These are phyloP conservation scores for Afroboletus lepidellus DNA, from an alignment of 1,284 basidiomycete species.

Conservation along the genomic window DNA sequence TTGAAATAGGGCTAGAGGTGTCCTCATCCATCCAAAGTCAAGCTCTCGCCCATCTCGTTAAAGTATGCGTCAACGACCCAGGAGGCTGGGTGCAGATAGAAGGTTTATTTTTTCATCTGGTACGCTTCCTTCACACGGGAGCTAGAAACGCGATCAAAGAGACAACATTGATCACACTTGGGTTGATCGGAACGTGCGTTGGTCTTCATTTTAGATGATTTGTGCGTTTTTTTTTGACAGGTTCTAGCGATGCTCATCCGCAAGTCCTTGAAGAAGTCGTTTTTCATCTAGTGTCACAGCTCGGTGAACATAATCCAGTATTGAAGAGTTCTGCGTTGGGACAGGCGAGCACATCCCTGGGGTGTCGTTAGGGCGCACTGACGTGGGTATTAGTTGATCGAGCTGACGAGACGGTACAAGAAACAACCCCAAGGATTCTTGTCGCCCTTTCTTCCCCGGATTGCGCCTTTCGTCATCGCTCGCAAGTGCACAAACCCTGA, in stretches of 20 bases:
- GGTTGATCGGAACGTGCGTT: constrained; percentile 62
- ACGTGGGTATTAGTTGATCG: constrained; percentile 50
- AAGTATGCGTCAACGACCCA: constrained; percentile 35
- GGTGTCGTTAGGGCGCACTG: constrained; percentile 4
- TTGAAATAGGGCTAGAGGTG: not conserved
- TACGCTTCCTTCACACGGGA: constrained; percentile 43
- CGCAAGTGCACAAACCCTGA: constrained; percentile 59
- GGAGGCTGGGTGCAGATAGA: constrained; percentile 39
- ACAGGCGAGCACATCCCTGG: constrained; percentile 41
- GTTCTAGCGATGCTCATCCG: constrained; percentile 45
- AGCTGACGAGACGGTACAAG: constrained; percentile 54
- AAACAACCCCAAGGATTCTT: constrained; percentile 72
- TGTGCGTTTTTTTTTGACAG: constrained; percentile 1
- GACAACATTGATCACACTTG: constrained; percentile 58
- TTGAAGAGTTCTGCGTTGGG: constrained; percentile 68
- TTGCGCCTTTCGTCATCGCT: constrained; percentile 67
- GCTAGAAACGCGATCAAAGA: constrained; percentile 52
- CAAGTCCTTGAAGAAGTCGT: constrained; percentile 61
- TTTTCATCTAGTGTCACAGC: constrained; percentile 64
- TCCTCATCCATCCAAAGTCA: constrained; percentile 37
- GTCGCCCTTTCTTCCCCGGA: constrained; percentile 65
- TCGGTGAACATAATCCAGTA: constrained; percentile 66
- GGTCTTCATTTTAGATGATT: not conserved
- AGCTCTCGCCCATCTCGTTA: constrained; percentile 49
- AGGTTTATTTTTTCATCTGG: constrained; percentile 46